Evolutionary conservation across 805 yeast species (phyloP).

Genomic region (Candida sonorensis): DNA sequence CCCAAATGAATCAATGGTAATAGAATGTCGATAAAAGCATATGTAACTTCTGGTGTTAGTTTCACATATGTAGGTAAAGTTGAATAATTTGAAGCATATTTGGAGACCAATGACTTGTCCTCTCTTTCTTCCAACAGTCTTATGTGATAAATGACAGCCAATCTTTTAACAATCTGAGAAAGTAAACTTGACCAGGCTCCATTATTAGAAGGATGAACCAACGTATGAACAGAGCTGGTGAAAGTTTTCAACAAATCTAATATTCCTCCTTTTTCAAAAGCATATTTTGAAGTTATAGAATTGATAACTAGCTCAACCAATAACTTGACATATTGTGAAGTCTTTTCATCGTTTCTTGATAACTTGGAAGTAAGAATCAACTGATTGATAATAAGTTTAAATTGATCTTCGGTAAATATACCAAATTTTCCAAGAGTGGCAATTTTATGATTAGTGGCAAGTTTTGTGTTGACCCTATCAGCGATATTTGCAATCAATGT

Average conservation of each 20-base stretch:
- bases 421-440: constrained; percentile 48
- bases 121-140: constrained; percentile 46
- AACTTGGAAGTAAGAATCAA: constrained; percentile 27
- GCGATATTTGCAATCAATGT: constrained; percentile 59
- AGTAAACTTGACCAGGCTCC: constrained; percentile 82
- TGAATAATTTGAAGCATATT: constrained; percentile 17
- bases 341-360: constrained; percentile 17
- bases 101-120: constrained; percentile 21
- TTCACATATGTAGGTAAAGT: constrained; percentile 18
- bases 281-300: constrained; percentile 49
- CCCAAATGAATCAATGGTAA: constrained; percentile 58
- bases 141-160: constrained; percentile 54
- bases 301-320: constrained; percentile 43
- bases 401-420: constrained; percentile 55
- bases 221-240: constrained; percentile 68
- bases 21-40: constrained; percentile 30
- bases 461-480: constrained; percentile 35
- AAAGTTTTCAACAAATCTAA: constrained; percentile 47
- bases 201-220: constrained; percentile 86
- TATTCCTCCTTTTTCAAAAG: constrained; percentile 36
- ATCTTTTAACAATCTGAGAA: constrained; percentile 54
- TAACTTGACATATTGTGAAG: constrained; percentile 20
- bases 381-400: constrained; percentile 52
- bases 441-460: constrained; percentile 24
- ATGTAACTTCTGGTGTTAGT: constrained; percentile 16